A percentile compares a stretch with the other conserved stretches of the same genome.
Evolutionary conservation across 805 yeast species (phyloP).

Genomic region (Ogataea philodendri): DNA sequence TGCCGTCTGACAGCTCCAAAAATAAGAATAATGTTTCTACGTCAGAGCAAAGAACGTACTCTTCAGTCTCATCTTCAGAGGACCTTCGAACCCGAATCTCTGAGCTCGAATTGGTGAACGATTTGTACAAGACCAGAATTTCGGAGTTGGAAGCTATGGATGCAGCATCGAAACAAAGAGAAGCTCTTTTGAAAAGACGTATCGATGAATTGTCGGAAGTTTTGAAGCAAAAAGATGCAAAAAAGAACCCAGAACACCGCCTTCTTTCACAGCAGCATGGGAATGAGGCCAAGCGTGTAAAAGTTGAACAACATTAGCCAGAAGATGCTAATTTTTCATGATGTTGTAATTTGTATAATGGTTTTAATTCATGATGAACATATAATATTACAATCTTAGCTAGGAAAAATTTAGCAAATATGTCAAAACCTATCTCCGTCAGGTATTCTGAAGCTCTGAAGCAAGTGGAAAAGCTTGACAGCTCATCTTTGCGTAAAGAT

Average conservation of each 20-base stretch:
- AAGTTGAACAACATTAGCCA: constrained; percentile 16
- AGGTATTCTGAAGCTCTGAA: constrained; percentile 16
- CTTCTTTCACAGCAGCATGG: constrained; percentile 15
- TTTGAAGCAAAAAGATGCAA: constrained; percentile 14
- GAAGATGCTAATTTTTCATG: constrained; percentile 5
- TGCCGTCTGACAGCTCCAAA: constrained; percentile 16
- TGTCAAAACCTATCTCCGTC: constrained; percentile 20
- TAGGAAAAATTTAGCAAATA: constrained; percentile 1
- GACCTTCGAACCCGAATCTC: constrained; percentile 71
- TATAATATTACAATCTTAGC: neutral
- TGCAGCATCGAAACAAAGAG: constrained; percentile 52
- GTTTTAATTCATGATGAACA: constrained; percentile 6
- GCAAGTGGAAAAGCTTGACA: constrained; percentile 12
- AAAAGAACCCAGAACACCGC: constrained; percentile 11
- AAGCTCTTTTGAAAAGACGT: constrained; percentile 45
- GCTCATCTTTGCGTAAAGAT: constrained; percentile 22
- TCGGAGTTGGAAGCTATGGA: constrained; percentile 76
- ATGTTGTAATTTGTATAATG: constrained; percentile 15
- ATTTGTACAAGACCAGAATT: constrained; percentile 78
- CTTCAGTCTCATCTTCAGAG: constrained; percentile 19
- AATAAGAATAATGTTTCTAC: neutral
- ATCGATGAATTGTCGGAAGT: constrained; percentile 41
- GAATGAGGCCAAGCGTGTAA: constrained; percentile 22
- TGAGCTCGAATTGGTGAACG: constrained; percentile 89
- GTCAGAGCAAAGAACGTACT: constrained; percentile 17